Conservation (phyloP, 1,139 yeast species). For the Blastobotrys buckinghamii region DNA sequence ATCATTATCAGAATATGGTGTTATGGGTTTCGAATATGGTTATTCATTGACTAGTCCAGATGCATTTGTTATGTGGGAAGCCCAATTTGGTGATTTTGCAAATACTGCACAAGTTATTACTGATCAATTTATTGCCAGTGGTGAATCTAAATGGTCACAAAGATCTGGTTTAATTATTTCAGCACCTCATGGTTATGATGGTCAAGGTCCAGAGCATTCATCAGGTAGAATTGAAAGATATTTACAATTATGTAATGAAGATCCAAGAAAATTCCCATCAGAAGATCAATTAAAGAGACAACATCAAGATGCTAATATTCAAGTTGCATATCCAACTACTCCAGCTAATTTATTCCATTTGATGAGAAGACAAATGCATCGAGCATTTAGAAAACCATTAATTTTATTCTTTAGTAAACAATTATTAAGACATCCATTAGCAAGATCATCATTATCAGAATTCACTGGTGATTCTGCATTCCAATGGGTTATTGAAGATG, state of each 20-base stretch:
- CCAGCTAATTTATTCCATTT: constrained; percentile 97
- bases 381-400: constrained; percentile 98
- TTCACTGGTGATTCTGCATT: constrained; percentile 89
- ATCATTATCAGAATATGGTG: constrained; percentile 98
- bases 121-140: constrained; percentile 96
- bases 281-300: constrained; percentile 88
- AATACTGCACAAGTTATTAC: constrained; percentile 97
- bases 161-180: constrained; percentile 94
- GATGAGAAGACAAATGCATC: constrained; percentile 98
- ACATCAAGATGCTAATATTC: constrained; percentile 98
- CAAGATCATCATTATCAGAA: constrained; percentile 76
- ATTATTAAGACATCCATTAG: constrained; percentile 95
- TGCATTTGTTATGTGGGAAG: constrained; percentile 98
- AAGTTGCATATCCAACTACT: constrained; percentile 96
- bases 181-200: constrained; percentile 98
- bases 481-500: constrained; percentile 94
- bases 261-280: constrained; percentile 88
- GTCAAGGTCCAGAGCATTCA: constrained; percentile 99
- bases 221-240: constrained; percentile 97
- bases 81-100: constrained; percentile 99
- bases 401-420: constrained; percentile 86
- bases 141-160: constrained; percentile 98
- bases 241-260: constrained; percentile 93
- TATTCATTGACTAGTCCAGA: constrained; percentile 97
- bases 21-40: constrained; percentile 98